Conservation (phyloP, 768 basidiomycete species). For the Lentinula boryana region DNA sequence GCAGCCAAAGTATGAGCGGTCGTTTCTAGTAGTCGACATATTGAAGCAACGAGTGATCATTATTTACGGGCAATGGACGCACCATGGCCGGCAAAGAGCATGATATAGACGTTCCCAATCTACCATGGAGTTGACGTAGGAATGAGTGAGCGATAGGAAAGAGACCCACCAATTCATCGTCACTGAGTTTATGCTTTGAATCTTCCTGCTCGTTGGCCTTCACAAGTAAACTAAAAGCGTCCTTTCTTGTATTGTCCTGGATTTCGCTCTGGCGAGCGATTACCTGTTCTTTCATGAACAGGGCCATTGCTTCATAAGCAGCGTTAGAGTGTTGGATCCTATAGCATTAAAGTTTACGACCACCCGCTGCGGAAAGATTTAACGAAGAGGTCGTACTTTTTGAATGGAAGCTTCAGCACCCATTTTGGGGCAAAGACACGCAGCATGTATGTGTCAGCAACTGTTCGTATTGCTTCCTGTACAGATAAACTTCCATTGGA, state of each 20-base stretch:
- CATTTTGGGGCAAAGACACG: slow-evolving; percentile 28
- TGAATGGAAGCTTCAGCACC: slow-evolving; percentile 28
- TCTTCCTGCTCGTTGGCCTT: slow-evolving; percentile 39
- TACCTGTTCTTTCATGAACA: slow-evolving; percentile 34
- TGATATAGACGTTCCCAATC: slow-evolving; percentile 48
- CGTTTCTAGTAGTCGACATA: slow-evolving; percentile 26
- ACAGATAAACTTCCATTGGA: slow-evolving; percentile 32
- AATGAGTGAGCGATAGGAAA: slow-evolving; percentile 4
- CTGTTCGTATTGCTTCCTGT: slow-evolving; percentile 29
- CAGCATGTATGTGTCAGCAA: slow-evolving; percentile 23
- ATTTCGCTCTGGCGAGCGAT: slow-evolving; percentile 25
- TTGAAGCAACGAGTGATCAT: neutral
- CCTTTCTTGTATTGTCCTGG: slow-evolving; percentile 13
- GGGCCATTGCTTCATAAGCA: slow-evolving; percentile 24
- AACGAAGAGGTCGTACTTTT: slow-evolving; percentile 17
- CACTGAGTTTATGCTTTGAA: slow-evolving; percentile 30
- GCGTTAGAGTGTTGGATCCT: slow-evolving; percentile 22
- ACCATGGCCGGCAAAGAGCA: slow-evolving; percentile 59
- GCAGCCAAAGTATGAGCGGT: slow-evolving; percentile 44
- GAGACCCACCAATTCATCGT: slow-evolving; percentile 29
- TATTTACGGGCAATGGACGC: slow-evolving; percentile 3
- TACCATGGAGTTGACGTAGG: slow-evolving; percentile 8
- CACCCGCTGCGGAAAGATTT: neutral
- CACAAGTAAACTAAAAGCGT: slow-evolving; percentile 38
- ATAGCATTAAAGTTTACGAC: neutral